A percentile compares a stretch with the other conserved stretches of the same genome.
Conservation (phyloP, 176 grass and related monocot genomes). For the Carex scoparia region DNA sequence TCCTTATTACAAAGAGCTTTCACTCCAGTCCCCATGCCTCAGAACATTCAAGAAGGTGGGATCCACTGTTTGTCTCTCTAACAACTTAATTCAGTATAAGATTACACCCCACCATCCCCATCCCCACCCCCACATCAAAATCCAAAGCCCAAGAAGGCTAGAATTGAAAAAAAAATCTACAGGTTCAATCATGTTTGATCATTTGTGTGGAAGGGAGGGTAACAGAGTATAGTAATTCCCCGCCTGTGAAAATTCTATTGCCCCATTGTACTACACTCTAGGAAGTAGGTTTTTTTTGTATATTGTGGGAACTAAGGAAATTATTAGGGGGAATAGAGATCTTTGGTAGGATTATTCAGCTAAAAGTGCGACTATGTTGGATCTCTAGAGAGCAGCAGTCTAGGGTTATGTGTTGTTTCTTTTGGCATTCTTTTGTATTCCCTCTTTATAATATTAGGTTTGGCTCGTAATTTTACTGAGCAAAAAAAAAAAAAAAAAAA, state of each 20-base stretch:
- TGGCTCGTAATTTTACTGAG: slow-evolving; percentile 22
- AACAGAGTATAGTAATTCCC: slow-evolving; percentile 25
- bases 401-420: slow-evolving; percentile 15
- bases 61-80: slow-evolving; percentile 61
- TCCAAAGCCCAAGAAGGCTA: slow-evolving; percentile 48
- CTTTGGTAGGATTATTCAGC: slow-evolving; percentile 20
- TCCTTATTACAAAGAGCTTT: slow-evolving; percentile 69
- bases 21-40: slow-evolving; percentile 53
- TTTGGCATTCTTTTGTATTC: slow-evolving; percentile 23
- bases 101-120: slow-evolving; percentile 4
- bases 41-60: slow-evolving; percentile 72
- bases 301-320: slow-evolving; percentile 61
- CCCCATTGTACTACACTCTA: slow-evolving; percentile 43
- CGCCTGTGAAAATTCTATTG: slow-evolving; percentile 41
- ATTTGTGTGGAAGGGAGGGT: slow-evolving; percentile 38
- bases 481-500: slow-evolving; percentile 10
- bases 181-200: slow-evolving; percentile 23
- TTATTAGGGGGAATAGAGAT: slow-evolving; percentile 36
- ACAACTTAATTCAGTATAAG: slow-evolving; percentile 32
- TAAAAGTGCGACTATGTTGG: slow-evolving; percentile 11
- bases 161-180: slow-evolving; percentile 16
- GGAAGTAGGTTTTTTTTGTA: slow-evolving; percentile 68
- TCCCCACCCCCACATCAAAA: slow-evolving; percentile 3
- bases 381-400: background rate
- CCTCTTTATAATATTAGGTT: slow-evolving; percentile 26